Percentiles rank a stretch among this genome's conserved stretches.
Evolutionary conservation across 345 rosid genomes (phyloP).

Genomic region (Litchi chinensis): DNA sequence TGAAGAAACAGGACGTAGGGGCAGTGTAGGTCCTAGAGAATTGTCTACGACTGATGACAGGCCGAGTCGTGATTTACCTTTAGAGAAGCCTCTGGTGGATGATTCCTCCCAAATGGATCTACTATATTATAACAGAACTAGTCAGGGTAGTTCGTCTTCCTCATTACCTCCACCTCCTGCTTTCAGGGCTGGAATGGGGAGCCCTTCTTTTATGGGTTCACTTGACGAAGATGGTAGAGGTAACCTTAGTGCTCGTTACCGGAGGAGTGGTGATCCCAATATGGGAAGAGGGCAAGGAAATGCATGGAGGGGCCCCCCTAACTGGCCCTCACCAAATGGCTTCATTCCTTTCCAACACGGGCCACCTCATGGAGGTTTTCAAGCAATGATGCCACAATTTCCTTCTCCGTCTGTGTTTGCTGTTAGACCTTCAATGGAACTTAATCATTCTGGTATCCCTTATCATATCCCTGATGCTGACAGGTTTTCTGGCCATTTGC

Average conservation of each 20-base stretch:
- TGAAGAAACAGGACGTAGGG: conserved; percentile 76
- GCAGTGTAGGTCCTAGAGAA: conserved; percentile 54
- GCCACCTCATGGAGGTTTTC: conserved; percentile 81
- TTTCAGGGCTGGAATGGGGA: conserved; percentile 64
- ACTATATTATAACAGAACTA: conserved; percentile 53
- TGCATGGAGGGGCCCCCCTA: conserved; percentile 87
- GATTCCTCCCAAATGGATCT: conserved; percentile 66
- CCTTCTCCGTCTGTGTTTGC: conserved; percentile 72
- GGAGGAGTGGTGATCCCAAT: conserved; percentile 64
- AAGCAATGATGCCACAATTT: conserved; percentile 75
- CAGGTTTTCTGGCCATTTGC: conserved; percentile 79
- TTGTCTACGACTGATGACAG: conserved; percentile 61
- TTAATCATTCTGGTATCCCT: conserved; percentile 74
- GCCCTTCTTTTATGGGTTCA: conserved; percentile 68
- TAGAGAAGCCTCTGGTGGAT: conserved; percentile 58
- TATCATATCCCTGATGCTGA: conserved; percentile 83
- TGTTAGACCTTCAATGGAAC: conserved; percentile 83
- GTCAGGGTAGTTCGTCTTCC: conserved; percentile 50
- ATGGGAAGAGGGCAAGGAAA: conserved; percentile 84
- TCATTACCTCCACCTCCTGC: conserved; percentile 59
- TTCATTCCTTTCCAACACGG: conserved; percentile 89
- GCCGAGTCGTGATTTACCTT: conserved; percentile 45
- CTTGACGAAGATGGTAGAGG: conserved; percentile 70
- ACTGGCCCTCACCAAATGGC: conserved; percentile 84
- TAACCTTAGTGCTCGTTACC: conserved; percentile 52